Percentiles rank a stretch among this genome's conserved stretches.
Conservation (phyloP, 306 rosid genomes). For the Sophora flavescens region DNA sequence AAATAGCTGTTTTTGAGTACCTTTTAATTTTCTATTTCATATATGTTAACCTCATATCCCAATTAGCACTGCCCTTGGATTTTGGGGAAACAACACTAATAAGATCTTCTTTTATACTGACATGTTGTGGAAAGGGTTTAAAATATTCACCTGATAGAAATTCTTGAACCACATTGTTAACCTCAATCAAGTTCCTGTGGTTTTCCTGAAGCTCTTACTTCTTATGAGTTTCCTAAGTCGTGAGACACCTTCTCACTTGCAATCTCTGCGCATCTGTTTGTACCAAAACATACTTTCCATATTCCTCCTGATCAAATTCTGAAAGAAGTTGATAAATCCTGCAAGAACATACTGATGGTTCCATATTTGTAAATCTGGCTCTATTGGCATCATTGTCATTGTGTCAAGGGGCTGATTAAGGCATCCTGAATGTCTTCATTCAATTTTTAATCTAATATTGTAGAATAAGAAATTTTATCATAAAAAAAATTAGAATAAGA, state of each 20-base stretch:
- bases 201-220: not conserved
- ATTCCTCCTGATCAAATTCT: not conserved
- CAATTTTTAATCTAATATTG: not conserved
- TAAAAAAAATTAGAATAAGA: not conserved
- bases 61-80: not conserved
- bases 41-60: not conserved
- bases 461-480: not conserved
- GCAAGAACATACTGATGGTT: not conserved
- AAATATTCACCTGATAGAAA: slow-evolving; percentile 17
- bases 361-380: not conserved
- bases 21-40: not conserved
- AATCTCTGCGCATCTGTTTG: slow-evolving; percentile 1
- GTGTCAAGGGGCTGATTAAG: not conserved
- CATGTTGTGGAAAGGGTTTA: not conserved
- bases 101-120: slow-evolving; percentile 10
- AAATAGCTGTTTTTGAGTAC: not conserved
- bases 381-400: not conserved
- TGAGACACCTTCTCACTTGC: not conserved
- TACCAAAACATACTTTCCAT: not conserved
- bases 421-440: not conserved
- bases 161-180: slow-evolving; percentile 4
- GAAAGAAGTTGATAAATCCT: slow-evolving; percentile 3
- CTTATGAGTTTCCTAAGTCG: not conserved
- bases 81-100: not conserved
- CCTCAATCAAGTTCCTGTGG: not conserved